phyloP scores from a whole-genome alignment of 306 rosid species.

The Fragaria ananassa region DNA sequence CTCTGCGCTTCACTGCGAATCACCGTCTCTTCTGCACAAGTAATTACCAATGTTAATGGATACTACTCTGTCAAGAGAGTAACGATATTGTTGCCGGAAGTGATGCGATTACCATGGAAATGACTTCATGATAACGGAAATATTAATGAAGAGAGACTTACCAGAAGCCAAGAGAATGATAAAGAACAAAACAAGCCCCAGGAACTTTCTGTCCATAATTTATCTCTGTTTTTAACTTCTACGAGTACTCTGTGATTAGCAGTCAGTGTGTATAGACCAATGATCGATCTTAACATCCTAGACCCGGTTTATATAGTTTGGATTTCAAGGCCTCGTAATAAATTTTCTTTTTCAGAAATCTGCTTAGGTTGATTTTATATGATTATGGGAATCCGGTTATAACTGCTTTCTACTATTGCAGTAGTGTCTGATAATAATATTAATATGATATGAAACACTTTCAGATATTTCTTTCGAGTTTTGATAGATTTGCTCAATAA shows the following conservation, averaged over 20 bases:
- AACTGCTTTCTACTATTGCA: too few relatives aligned
- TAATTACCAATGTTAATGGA: neutral
- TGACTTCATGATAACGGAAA: too few relatives aligned
- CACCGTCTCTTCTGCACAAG: neutral
- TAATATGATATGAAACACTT: neutral
- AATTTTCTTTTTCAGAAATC: neutral
- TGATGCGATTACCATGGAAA: too few relatives aligned
- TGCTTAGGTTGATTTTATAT: neutral
- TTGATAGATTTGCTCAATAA: neutral
- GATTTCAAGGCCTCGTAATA: neutral
- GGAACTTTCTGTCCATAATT: neutral
- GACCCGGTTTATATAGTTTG: neutral
- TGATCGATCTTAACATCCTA: neutral
- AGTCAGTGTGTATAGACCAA: neutral
- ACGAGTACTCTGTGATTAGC: neutral
- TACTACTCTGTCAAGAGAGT: neutral
- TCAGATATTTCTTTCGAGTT: neutral
- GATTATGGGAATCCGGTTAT: neutral
- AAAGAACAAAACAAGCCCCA: constrained; percentile 2
- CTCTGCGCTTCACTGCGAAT: neutral
- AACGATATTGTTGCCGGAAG: neutral
- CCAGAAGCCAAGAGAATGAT: constrained; percentile 3
- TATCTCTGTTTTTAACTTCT: neutral
- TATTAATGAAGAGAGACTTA: neutral
- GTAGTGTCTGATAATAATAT: too few relatives aligned